A percentile compares a stretch with the other conserved stretches of the same genome.
These are phyloP conservation scores for Tolypocladium cylindrosporum DNA, from an alignment of 2,329 filamentous ascomycete species.

Conservation along the genomic window DNA sequence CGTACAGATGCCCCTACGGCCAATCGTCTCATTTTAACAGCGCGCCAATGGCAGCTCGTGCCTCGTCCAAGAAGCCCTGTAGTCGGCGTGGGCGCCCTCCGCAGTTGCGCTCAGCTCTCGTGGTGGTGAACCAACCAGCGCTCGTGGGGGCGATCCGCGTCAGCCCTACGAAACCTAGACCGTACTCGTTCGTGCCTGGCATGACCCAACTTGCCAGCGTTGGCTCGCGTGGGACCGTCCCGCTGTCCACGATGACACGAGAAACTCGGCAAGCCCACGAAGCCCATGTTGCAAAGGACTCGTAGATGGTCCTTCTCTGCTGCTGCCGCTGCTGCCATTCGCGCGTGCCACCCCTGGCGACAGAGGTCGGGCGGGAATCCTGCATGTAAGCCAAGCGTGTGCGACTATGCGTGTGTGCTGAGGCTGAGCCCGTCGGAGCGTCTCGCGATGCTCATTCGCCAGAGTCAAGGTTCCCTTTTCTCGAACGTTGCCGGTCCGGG, in stretches of 20 bases:
- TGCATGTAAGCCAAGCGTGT: slow-evolving; percentile 1
- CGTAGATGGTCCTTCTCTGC: not conserved
- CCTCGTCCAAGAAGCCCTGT: slow-evolving; percentile 3
- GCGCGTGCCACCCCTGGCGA: not conserved
- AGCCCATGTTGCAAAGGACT: not conserved
- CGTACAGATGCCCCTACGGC: not conserved
- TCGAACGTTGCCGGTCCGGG: not conserved
- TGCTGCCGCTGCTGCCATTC: not conserved
- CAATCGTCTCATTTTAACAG: not conserved
- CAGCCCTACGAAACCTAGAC: slow-evolving; percentile 12
- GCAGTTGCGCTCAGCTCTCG: slow-evolving; percentile 5
- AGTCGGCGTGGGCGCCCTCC: slow-evolving; percentile 3
- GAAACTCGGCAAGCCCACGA: not conserved
- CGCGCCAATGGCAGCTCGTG: not conserved
- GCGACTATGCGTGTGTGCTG: not conserved
- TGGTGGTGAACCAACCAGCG: slow-evolving; percentile 8
- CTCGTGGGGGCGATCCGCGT: slow-evolving; percentile 7
- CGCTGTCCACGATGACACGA: not conserved
- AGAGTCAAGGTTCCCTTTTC: not conserved
- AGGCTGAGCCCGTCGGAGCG: not conserved
- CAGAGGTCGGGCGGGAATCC: not conserved
- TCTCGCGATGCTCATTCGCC: slow-evolving; percentile 1
- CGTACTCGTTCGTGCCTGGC: not conserved
- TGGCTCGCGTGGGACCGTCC: not conserved
- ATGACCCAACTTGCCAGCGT: not conserved